Evolutionary conservation across 306 rosid genomes (phyloP).

Genomic region (Geum urbanum): DNA sequence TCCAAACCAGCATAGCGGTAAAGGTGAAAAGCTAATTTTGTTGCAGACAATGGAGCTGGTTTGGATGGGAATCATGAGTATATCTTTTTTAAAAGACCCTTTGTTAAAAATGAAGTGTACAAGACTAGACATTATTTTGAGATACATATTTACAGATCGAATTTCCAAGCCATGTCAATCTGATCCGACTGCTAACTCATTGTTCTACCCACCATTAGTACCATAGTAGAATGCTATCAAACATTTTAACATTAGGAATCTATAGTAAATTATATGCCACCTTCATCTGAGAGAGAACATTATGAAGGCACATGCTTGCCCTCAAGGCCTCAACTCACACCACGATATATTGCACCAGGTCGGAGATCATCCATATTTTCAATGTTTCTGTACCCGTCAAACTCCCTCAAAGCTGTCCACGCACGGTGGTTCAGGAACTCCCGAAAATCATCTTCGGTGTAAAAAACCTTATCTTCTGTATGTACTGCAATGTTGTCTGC

Average conservation of each 20-base stretch:
- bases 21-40: no score
- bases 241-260: no score
- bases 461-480: conserved; percentile 77
- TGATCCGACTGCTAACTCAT: conserved; percentile 7
- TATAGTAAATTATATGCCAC: conserved; percentile 8
- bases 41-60: not conserved
- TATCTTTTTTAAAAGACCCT: not conserved
- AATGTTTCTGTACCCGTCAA: conserved; percentile 71
- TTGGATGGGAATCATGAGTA: not conserved
- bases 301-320: not conserved
- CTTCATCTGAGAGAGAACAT: conserved; percentile 13
- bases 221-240: not conserved
- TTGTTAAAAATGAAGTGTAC: not conserved
- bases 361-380: conserved; percentile 91
- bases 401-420: conserved; percentile 77
- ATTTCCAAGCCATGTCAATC: conserved; percentile 19
- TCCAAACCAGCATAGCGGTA: no score
- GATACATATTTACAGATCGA: conserved; percentile 35
- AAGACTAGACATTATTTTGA: conserved; percentile 11
- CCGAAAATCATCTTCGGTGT: conserved; percentile 83
- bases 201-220: conserved; percentile 16
- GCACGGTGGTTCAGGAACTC: conserved; percentile 71
- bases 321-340: conserved; percentile 65
- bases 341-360: conserved; percentile 81
- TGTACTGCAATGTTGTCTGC: conserved; percentile 73